Percentiles rank a stretch among this genome's conserved stretches.
phyloP scores from a whole-genome alignment of 169 alveolate genomes.

The Ichthyophthirius multifiliis region DNA sequence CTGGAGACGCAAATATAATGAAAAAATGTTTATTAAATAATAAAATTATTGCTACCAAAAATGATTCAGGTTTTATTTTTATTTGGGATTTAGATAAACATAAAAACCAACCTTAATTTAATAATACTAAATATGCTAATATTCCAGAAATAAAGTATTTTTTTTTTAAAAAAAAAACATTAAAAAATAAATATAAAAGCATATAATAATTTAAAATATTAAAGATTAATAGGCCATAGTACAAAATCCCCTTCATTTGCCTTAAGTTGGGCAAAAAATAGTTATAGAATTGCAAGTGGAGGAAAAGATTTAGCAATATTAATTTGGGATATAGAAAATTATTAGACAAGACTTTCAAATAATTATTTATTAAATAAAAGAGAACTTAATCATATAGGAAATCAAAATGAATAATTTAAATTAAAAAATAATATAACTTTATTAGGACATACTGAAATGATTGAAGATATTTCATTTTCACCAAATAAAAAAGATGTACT shows the following conservation, averaged over 20 bases:
- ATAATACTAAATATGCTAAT: conserved; percentile 18
- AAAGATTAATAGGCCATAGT: conserved; percentile 22
- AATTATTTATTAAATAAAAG: conserved; percentile 21
- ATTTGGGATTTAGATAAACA: conserved; percentile 43
- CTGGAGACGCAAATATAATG: conserved; percentile 41
- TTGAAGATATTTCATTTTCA: conserved; percentile 2
- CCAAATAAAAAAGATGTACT: background rate
- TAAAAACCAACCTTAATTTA: background rate
- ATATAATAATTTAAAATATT: too few relatives aligned
- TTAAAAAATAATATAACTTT: background rate
- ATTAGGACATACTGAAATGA: conserved; percentile 5
- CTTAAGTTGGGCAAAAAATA: conserved; percentile 22
- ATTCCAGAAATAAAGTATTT: conserved; percentile 25
- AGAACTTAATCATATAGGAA: conserved; percentile 30
- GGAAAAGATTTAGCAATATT: conserved; percentile 34
- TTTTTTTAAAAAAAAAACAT: background rate
- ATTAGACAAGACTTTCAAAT: conserved; percentile 22
- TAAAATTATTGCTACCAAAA: conserved; percentile 31
- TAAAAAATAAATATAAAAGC: too few relatives aligned
- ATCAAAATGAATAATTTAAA: conserved; percentile 7
- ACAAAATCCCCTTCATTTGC: conserved; percentile 24
- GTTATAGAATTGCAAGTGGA: conserved; percentile 40
- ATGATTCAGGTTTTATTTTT: conserved; percentile 16
- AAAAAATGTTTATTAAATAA: conserved; percentile 8
- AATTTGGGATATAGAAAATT: conserved; percentile 41